Base-by-base conservation (phyloP, 768 basidiomycete genomes). In the Fistulinella prunicolor region DNA sequence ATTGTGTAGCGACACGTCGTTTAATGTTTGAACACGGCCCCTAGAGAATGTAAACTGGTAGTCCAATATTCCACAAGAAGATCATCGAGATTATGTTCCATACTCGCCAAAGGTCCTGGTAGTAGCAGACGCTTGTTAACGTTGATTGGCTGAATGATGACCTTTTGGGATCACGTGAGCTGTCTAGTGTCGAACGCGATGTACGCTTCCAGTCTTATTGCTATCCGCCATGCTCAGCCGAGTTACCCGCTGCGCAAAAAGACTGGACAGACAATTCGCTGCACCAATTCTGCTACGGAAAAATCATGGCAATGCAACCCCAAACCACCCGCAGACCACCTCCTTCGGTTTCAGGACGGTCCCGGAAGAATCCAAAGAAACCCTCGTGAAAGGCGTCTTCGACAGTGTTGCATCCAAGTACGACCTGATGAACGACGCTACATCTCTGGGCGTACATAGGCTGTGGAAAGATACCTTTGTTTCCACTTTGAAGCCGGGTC, bases 351-450 rank as follows among this genome's bases (percentile, higher is more conserved):
- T 93, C 78, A 80, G 76, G 68, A 89, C 85, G 7, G 84, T 99
- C 3, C 87, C 88, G 13, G 88, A 91, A 64, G 83, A 88, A 28
- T 66, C 77, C 29, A 99, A 99, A 65, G 95, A 98, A 70, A 71
- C 78, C 2, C 77, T 98, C 38, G 96, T 99, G 53, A 91, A 89
- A 60, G 80, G 80, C 54, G 94, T 99, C 43, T 99, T 99, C 71
- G 84, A 90, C 62, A 95, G 91, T 7, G 96, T 99, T 48, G 94
- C 96, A 36, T 86, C 90, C 29, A 86, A 80, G 38, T 99, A 99
- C 70, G 96, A 98, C 69, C 68, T 97, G 35, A 96, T 99, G 95
- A 99, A 99, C 75, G 96, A 98, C 64, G 91, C 94, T n/a, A 89
- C 94, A 68, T 98, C 96, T 3, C 70, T 98, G 52, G 96, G 96